These are phyloP conservation scores for Coemansia sp. DNA, from an alignment of 192 early-diverging fungal genomes.

Conservation along the genomic window DNA sequence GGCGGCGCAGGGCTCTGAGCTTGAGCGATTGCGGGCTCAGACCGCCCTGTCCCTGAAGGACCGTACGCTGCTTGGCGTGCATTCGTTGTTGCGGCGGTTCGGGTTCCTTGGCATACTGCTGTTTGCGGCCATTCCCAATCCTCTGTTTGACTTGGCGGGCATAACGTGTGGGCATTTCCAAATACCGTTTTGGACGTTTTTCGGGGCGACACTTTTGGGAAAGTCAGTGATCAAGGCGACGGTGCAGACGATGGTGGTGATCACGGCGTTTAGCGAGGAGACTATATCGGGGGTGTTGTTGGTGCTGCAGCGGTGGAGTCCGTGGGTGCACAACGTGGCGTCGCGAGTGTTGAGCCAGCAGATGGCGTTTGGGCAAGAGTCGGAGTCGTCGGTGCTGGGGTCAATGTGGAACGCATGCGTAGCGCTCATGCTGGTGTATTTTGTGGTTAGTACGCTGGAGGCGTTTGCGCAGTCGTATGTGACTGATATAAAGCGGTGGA, in stretches of 20 bases:
- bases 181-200: slow-evolving; percentile 91
- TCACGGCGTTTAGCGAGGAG: slow-evolving; percentile 80
- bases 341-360: slow-evolving; percentile 53
- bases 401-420: slow-evolving; percentile 80
- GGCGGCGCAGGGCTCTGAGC: background rate
- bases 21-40: no score
- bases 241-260: slow-evolving; percentile 80
- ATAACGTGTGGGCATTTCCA: slow-evolving; percentile 92
- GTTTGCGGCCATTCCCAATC: slow-evolving; percentile 96
- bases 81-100: slow-evolving; percentile 68
- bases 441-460: slow-evolving; percentile 80
- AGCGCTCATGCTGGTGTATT: slow-evolving; percentile 80
- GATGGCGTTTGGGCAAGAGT: slow-evolving; percentile 20
- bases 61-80: slow-evolving; percentile 63
- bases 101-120: slow-evolving; percentile 91
- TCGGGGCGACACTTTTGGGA: slow-evolving; percentile 91
- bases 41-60: slow-evolving; percentile 59
- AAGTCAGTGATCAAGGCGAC: slow-evolving; percentile 88
- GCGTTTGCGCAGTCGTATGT: slow-evolving; percentile 77
- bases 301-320: slow-evolving; percentile 56
- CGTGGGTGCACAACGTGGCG: slow-evolving; percentile 62
- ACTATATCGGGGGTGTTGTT: slow-evolving; percentile 62
- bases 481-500: slow-evolving; percentile 52
- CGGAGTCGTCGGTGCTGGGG: slow-evolving; percentile 59
- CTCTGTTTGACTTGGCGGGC: slow-evolving; percentile 93